Base-by-base conservation (phyloP, 176 grass and related monocot genomes). In the Oryza glumipatula region DNA sequence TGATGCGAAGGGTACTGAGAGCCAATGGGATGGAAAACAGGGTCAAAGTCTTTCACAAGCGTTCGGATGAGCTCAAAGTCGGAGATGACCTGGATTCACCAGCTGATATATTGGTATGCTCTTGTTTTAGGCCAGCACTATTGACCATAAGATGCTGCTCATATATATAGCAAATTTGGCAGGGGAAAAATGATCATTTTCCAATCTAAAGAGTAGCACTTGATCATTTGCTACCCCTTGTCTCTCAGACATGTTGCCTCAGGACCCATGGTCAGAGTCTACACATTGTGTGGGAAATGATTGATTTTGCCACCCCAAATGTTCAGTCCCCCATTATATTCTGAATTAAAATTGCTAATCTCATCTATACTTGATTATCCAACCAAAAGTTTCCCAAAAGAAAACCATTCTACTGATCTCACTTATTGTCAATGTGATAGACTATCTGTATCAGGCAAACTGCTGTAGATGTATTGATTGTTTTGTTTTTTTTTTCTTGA, bases 21-120 rank as follows among this genome's bases (percentile, higher is more conserved):
- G 66, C 69, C 43, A 98, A 98, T 85, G 60, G 78, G 63, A 92
- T 98, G 93, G 87, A 94, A 70, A 87, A 85, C 17, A 95, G 89
- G 76, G 80, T 98, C 12, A 95, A 87, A 23, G 26, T 95, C 28
- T 92, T 92, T 70, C 88, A 88, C 15, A 95, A 92, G 86, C 91
- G 91, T 14, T 98, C 93, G 68, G 93, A 95, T 82, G 96, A 98
- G 78, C 79, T 98, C 63, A 16, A 22, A 45, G 80, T 98, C 65
- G 93, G 85, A 44, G 45, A 74, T 48, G 91, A 98, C 68, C 80
- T 98, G 43, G 73, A 92, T 63, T 92, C 93, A n/a, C 85, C 39
- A 69, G 80, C 96, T 73, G 76, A 95, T 86, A 68, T 94, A 84
- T 56, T 98, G 93, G 96, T 91, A 84, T 41, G 86, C 0, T 24